Base-by-base conservation (phyloP, 2,329 filamentous ascomycete species). In the Colletotrichum theobromicola region DNA sequence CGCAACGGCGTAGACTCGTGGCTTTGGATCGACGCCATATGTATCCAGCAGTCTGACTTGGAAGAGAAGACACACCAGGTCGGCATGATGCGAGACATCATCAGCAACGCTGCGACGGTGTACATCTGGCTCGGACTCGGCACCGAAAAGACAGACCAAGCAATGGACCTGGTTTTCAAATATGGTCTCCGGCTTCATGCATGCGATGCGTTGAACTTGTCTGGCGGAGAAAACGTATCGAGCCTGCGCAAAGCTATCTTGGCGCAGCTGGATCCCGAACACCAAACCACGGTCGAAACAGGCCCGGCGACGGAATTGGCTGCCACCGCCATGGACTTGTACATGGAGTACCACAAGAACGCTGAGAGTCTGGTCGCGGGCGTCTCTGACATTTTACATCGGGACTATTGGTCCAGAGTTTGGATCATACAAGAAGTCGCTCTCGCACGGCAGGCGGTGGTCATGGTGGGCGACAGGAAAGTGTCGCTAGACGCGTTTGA, bases 381-480 rank as follows among this genome's bases (percentile, higher is more conserved):
- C 5, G 1, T 74, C 2, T 10, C 10, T n/a, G 21, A 57, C 21
- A 8, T 63, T 82, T 8, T 84, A 81, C 32, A 78, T 83, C 77
- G 79, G 65, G 76, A 80, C 7, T 85, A 84, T 71, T 84, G 83
- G 84, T 77, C 65, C 9, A 76, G 83, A 35, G 57, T 85, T 1
- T 83, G 82, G 81, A 77, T 82, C 12, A 77, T 82, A 7, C 81
- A 82, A 66, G 81, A 83, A 66, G 76, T 82, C 13, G 75, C 76
- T 28, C 78, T 80, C 28, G 79, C 80, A 1, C 67, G 28, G 4
- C 15, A 57, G 0, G 75, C 78, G 18, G 63, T 28, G 8, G 78
- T 81, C 10, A 78, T 80, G 46, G 80, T 79, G 35, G 80, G 80
- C 3, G 21, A n/a, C 13, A 75, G 67, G 12, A 46, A 10, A 4